phyloP scores from a whole-genome alignment of 2,329 filamentous ascomycete genomes.

The Hypoxylon sp. region DNA sequence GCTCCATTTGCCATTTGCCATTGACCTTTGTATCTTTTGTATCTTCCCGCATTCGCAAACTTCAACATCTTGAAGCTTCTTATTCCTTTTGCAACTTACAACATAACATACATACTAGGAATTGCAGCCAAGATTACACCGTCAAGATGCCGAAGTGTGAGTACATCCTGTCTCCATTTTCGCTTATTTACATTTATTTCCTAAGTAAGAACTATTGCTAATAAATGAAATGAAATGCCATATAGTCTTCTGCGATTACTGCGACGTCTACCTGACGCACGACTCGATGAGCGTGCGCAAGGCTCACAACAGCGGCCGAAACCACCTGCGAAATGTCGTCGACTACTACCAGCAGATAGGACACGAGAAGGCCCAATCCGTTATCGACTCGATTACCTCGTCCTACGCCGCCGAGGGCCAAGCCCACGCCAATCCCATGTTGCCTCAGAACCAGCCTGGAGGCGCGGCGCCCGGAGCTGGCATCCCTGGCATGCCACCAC shows the following conservation, averaged over 20 bases:
- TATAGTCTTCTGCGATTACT: slow-evolving; percentile 92
- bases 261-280: slow-evolving; percentile 99
- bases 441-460: slow-evolving; percentile 72
- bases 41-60: slow-evolving; percentile 25
- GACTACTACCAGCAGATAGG: slow-evolving; percentile 99
- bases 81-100: slow-evolving; percentile 16
- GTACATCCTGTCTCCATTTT: slow-evolving; percentile 3
- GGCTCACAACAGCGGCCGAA: slow-evolving; percentile 95
- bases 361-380: slow-evolving; percentile 96
- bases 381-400: slow-evolving; percentile 97
- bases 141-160: slow-evolving; percentile 85
- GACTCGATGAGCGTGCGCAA: slow-evolving; percentile 99
- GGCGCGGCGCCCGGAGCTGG: slow-evolving; percentile 48
- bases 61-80: slow-evolving; percentile 5
- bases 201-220: slow-evolving; percentile 48
- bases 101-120: too few relatives aligned
- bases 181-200: too few relatives aligned
- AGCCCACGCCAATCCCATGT: slow-evolving; percentile 83
- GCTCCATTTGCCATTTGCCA: slow-evolving; percentile 12
- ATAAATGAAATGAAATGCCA: slow-evolving; percentile 28
- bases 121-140: slow-evolving; percentile 17
- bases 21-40: slow-evolving; percentile 15
- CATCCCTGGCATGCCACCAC: slow-evolving; percentile 51
- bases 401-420: slow-evolving; percentile 96
- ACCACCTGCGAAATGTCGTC: slow-evolving; percentile 96